Conservation (phyloP, 108 stramenopile genomes). For the Schizochytrium sp. region DNA sequence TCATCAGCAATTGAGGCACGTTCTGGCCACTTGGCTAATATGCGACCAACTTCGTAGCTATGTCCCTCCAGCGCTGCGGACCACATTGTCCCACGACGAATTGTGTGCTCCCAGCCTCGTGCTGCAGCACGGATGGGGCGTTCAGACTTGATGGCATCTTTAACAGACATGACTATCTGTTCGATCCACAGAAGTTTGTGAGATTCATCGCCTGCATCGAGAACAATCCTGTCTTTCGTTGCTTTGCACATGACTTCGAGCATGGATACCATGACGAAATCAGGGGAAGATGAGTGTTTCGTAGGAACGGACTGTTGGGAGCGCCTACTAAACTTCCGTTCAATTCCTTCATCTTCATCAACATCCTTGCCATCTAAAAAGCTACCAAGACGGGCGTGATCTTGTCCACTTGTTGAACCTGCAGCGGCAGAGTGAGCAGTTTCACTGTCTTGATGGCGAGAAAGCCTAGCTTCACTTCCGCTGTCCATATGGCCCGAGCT, state of each 20-base stretch:
- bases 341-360: not conserved
- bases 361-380: not conserved
- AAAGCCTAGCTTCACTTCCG: not conserved
- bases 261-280: not conserved
- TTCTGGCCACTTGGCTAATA: not conserved
- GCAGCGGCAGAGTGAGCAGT: not conserved
- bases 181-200: slow-evolving; percentile 47
- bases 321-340: not conserved
- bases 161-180: not conserved
- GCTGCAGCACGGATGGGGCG: slow-evolving; percentile 2
- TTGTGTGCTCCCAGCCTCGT: slow-evolving; percentile 24
- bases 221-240: not conserved
- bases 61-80: slow-evolving; percentile 9
- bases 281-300: not conserved
- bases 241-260: not conserved
- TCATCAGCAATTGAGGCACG: not conserved
- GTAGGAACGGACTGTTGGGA: not conserved
- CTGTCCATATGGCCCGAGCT: not conserved
- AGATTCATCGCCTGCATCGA: slow-evolving; percentile 29
- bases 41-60: slow-evolving; percentile 16
- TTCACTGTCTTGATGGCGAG: not conserved
- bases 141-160: not conserved
- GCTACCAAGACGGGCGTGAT: too few species aligned
- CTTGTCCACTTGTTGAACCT: not conserved
- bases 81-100: slow-evolving; percentile 40